Evolutionary conservation across 371 early-diverging fungal genomes (phyloP).

Genomic region (Conidiobolus incongruus): DNA sequence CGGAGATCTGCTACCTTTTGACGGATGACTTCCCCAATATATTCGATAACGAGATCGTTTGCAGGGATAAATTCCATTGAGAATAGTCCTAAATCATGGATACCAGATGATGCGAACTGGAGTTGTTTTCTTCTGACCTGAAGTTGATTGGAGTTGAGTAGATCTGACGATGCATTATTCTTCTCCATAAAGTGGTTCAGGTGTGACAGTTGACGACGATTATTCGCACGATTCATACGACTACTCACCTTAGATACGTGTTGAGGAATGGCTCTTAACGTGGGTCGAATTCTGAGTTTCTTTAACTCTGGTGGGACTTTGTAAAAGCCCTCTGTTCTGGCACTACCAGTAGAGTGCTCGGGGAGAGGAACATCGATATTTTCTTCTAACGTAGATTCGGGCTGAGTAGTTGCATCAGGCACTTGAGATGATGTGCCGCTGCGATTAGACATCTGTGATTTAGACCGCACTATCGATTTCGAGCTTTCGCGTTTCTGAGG

Average conservation of each 20-base stretch:
- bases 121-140: constrained; percentile 72
- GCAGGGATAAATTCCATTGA: constrained; percentile 74
- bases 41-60: constrained; percentile 92
- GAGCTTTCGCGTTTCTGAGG: too few relatives aligned
- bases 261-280: constrained; percentile 9
- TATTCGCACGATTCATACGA: constrained; percentile 20
- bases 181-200: constrained; percentile 19
- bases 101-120: constrained; percentile 66
- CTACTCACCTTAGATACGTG: constrained; percentile 14
- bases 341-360: constrained; percentile 40
- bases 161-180: constrained; percentile 23
- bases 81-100: constrained; percentile 95
- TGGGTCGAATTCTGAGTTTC: constrained; percentile 19
- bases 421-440: too few relatives aligned
- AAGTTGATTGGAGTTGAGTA: constrained; percentile 70
- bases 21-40: constrained; percentile 94
- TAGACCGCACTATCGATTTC: too few relatives aligned
- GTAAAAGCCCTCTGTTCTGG: constrained; percentile 55
- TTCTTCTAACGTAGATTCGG: too few relatives aligned
- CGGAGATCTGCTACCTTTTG: constrained; percentile 88
- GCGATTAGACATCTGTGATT: too few relatives aligned
- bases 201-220: constrained; percentile 6
- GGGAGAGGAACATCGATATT: constrained; percentile 5
- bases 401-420: too few relatives aligned
- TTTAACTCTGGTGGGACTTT: constrained; percentile 39